Base-by-base conservation (phyloP, 73 alveolate species). In the Effrenium voratum region DNA sequence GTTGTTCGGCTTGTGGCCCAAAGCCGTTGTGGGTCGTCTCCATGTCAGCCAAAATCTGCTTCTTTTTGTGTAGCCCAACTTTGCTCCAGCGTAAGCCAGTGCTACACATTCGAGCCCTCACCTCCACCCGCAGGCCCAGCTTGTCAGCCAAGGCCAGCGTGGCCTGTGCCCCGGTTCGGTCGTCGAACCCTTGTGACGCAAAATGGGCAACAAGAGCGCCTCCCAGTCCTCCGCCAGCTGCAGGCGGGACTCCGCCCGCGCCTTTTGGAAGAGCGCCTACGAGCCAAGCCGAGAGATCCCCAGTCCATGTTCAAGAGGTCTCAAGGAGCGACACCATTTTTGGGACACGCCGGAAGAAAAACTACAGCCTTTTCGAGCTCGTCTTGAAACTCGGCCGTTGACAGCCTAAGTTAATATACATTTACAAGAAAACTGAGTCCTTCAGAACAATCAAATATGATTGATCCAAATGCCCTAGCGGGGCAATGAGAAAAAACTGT, bases 241-340 rank as follows among this genome's bases (percentile, higher is more conserved):
- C 30, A 87, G 95, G 40, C 95, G 95, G 40, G 80, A 45, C 70
- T 87, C 95, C 22, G 95, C 95, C 34, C 95, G 76, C 32, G 83
- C 52, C 75, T 87, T 87, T 43, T 87, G 95, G 52, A 87, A 87
- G 16, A 87, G 95, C 26, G 95, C 95, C 95, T 87, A 44, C 30
- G 5, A 0, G 22, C 79, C 32, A 40, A 38, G 86, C 47, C 26
- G 47, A 36, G 86, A 22, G 47, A 43, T n/a, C 15, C 32, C 5
- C 3, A 24, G 28, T 4, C 30, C 40, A 13, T 70, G 45, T n/a
- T 16, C 28, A 0, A 24, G 82, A 68, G 40, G 0, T 68, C 19
- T 12, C n/a, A n/a, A 12, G 68, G 19, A n/a, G 22, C 40, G 45
- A n/a, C 43, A 24, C 80, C 43, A 24, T 16, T n/a, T n/a, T n/a